Evolutionary conservation across 2,329 filamentous ascomycete genomes (phyloP).

Genomic region (Diaporthe ilicicola): DNA sequence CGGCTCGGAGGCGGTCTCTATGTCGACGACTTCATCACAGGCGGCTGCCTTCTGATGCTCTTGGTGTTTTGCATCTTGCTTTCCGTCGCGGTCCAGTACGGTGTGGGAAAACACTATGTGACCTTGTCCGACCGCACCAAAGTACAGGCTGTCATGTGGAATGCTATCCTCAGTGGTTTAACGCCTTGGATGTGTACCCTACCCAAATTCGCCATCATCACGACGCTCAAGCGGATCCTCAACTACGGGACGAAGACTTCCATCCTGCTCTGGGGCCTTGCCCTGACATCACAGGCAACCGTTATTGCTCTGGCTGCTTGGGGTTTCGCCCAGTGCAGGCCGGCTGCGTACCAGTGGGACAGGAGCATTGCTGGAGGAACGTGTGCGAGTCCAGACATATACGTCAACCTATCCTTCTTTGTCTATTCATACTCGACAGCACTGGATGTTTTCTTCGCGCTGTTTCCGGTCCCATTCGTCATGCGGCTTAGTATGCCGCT

Average conservation of each 20-base stretch:
- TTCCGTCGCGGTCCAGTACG: conserved; percentile 39
- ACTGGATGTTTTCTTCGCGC: conserved; percentile 44
- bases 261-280: conserved; percentile 43
- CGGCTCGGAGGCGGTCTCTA: conserved; percentile 38
- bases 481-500: conserved; percentile 44
- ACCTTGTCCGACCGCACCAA: conserved; percentile 30
- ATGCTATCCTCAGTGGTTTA: conserved; percentile 42
- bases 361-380: conserved; percentile 37
- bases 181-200: conserved; percentile 46
- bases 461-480: conserved; percentile 43
- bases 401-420: conserved; percentile 41
- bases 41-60: conserved; percentile 41
- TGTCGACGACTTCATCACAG: conserved; percentile 43
- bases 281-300: conserved; percentile 42
- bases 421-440: conserved; percentile 43
- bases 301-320: conserved; percentile 42
- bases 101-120: conserved; percentile 40
- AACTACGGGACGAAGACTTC: conserved; percentile 41
- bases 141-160: conserved; percentile 41
- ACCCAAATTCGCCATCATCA: conserved; percentile 46
- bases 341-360: conserved; percentile 41
- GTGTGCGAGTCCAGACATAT: conserved; percentile 37
- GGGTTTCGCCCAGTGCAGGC: conserved; percentile 43
- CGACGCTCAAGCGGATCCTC: conserved; percentile 43
- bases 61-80: conserved; percentile 42